A percentile compares a stretch with the other conserved stretches of the same genome.
phyloP scores from a whole-genome alignment of 306 rosid species.

The Acacia confusa region DNA sequence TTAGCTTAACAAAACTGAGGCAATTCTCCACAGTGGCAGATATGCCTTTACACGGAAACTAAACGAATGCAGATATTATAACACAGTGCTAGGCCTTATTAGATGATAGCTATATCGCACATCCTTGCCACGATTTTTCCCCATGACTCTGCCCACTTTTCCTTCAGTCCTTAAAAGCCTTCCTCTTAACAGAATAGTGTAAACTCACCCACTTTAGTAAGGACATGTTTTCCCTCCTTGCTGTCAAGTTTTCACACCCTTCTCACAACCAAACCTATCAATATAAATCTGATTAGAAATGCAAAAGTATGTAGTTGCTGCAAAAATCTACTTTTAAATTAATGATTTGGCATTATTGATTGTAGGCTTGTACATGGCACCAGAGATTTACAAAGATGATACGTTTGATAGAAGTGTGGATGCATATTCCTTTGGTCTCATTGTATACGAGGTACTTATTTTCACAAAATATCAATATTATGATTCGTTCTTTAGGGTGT shows the following conservation, averaged over 20 bases:
- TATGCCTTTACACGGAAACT: background rate
- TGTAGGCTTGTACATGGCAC: slow-evolving; percentile 85
- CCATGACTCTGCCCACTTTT: background rate
- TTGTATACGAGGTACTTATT: slow-evolving; percentile 77
- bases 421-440: slow-evolving; percentile 85
- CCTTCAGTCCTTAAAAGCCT: background rate
- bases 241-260: background rate
- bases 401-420: slow-evolving; percentile 85
- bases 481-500: slow-evolving; percentile 27
- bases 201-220: background rate
- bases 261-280: background rate
- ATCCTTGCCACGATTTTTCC: background rate
- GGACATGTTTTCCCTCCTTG: background rate
- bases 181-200: background rate
- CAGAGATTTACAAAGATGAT: slow-evolving; percentile 79
- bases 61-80: background rate
- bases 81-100: background rate
- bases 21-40: background rate
- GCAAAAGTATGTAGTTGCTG: slow-evolving; percentile 8
- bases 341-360: slow-evolving; percentile 33
- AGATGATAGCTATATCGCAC: background rate
- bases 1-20: background rate
- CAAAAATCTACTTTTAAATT: slow-evolving; percentile 21
- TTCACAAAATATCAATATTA: slow-evolving; percentile 13
- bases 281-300: slow-evolving; percentile 2